Evolutionary conservation across 2,329 filamentous ascomycete genomes (phyloP), one percentile per base, ranked within the genome.

Genomic region (Herpotrichia juniperi): DNA sequence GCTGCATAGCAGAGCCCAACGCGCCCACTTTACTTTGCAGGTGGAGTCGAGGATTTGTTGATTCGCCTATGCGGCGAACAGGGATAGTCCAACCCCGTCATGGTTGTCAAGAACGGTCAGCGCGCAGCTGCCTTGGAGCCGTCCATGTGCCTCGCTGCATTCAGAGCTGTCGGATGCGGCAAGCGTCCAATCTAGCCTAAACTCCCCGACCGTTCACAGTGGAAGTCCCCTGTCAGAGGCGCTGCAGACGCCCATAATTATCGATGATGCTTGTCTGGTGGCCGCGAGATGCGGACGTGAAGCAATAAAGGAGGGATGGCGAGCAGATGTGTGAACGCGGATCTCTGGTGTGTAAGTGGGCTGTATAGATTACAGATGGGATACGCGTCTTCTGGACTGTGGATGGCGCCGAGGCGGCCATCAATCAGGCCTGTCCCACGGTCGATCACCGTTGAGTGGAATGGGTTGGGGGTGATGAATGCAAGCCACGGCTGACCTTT

Each of bases 121-220:
- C 56, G 42, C 32, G 19, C 42, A 45, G 46, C 28, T 46, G 43
- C 43, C 40, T n/a, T 28, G 19, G 40, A 28, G 35, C 37, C 25
- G 45, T 19, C 44, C 42, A 48, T 53, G 46, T 54, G 54, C 48
- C 50, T 30, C 24, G 22, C 14, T 53, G 51, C 42, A 54, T 31
- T 10, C 32, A 32, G 44, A 42, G 22, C 16, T 42, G 39, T 47
- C 48, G 40, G 44, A 53, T 48, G 32, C 30, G 52, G 56, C 35
- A 50, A 52, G 39, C 30, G 25, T 42, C 39, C 47, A 65, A 63
- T 68, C 62, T 68, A 66, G 60, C 56, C 61, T 56, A 66, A 61
- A 66, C 64, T 53, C 31, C 24, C 44, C 17, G 17, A 34, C 51
- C 46, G 51, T 57, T 56, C 51, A 46, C 48, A 31, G 31, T 47